phyloP scores from a whole-genome alignment of 2,329 filamentous ascomycete genomes.

The Penicillium griseofulvum region DNA sequence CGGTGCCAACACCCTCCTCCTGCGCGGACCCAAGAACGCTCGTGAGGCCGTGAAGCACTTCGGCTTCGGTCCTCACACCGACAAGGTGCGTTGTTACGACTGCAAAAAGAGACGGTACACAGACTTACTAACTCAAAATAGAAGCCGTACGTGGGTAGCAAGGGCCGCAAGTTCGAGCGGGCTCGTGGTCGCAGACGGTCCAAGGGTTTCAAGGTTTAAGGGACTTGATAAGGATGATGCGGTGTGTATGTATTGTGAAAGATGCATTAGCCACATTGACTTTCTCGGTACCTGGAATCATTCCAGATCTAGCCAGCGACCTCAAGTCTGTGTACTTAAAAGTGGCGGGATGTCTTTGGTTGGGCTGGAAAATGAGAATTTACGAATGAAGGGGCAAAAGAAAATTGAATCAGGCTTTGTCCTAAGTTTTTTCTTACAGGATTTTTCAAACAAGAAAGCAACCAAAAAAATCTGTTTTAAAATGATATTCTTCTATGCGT shows the following conservation, averaged over 20 bases:
- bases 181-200: constrained; percentile 98
- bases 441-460: constrained; percentile 22
- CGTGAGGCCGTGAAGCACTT: constrained; percentile 99
- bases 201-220: constrained; percentile 99
- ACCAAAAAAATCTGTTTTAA: constrained; percentile 15
- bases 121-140: constrained; percentile 38
- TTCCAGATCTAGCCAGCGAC: constrained; percentile 18
- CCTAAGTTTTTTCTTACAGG: constrained; percentile 26
- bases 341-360: constrained; percentile 21
- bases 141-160: constrained; percentile 97
- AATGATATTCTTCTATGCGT: neutral
- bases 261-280: constrained; percentile 11
- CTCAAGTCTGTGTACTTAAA: constrained; percentile 26
- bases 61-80: constrained; percentile 93
- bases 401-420: constrained; percentile 31
- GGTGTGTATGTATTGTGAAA: constrained; percentile 16
- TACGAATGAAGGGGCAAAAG: constrained; percentile 27
- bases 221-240: constrained; percentile 17
- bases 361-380: constrained; percentile 22
- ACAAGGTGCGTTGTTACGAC: constrained; percentile 68
- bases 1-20: constrained; percentile 92
- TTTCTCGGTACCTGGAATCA: constrained; percentile 16
- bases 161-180: constrained; percentile 99
- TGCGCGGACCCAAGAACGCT: constrained; percentile 97
- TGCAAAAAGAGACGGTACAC: neutral